Evolutionary conservation across 2,329 filamentous ascomycete species (phyloP), one percentile per base, ranked within the genome.

Genomic region (Drechslerella coelobrocha): DNA sequence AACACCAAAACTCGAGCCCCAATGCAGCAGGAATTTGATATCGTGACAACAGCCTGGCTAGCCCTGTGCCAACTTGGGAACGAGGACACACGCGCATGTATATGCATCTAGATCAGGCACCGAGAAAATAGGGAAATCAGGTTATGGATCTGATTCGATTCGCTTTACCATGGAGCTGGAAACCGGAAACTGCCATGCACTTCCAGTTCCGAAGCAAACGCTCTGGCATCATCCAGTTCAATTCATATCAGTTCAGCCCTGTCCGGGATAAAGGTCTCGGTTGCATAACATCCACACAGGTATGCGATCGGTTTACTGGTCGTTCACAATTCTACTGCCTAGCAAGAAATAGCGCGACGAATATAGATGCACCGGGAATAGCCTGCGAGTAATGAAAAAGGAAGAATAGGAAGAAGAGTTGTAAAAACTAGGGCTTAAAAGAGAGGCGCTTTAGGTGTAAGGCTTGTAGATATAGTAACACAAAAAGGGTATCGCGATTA

Each of bases 401-500:
- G 2, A 45, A 45, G 19, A 45, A 14, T 19, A 45, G 21, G 14
- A 5, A 19, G 41, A 45, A 45, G 8, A 23, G 5, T n/a, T 14
- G 4, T n/a, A 19, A 17, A 17, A 45, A 19, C 41, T 5, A 45
- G 41, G 41, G 19, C n/a, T 45, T 21, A 3, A 7, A 21, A 21
- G 41, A 14, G 41, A 45, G 9, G 21, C 10, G 41, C 41, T 19
- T 45, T 17, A 45, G 19, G 21, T 45, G 6, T 31, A 6, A 31
- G n/a, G n/a, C 34, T 39, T 39, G 21, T 19, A 45, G 41, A 21
- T 23, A 10, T 45, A n/a, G 41, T 7, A 45, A 17, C 41, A 45
- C 41, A 45, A 45, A 39, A 45, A 23, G 41, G 41, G 41, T 45
- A 45, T 45, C 41, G 41, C 19, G 19, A 7, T 17, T n/a, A 17